phyloP scores from a whole-genome alignment of 2,329 filamentous ascomycete genomes.

The Emmonsiellopsis sp. region DNA sequence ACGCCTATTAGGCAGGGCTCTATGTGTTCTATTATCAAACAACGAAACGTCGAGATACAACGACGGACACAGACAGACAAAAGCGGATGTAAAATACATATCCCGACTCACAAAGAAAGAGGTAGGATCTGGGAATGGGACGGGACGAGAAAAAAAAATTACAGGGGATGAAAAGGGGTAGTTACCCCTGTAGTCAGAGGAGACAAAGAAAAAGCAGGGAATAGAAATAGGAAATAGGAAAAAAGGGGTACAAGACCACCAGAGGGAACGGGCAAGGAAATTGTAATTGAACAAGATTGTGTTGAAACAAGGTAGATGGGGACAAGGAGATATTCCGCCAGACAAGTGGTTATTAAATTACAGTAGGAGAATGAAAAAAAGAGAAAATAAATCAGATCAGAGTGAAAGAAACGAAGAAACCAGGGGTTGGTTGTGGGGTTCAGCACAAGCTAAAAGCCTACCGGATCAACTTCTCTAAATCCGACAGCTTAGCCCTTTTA shows the following conservation, averaged over 20 bases:
- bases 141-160: not conserved
- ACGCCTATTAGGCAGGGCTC: too few relatives aligned
- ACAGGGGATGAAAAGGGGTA: not conserved
- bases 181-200: not conserved
- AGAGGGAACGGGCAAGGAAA: not conserved
- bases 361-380: not conserved
- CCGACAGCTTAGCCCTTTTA: slow-evolving; percentile 44
- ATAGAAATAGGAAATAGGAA: not conserved
- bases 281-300: not conserved
- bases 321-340: too few relatives aligned
- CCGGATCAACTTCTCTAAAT: slow-evolving; percentile 31
- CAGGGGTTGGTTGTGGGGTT: not conserved
- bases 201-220: not conserved
- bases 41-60: too few relatives aligned
- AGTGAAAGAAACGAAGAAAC: not conserved
- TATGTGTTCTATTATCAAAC: too few relatives aligned
- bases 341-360: not conserved
- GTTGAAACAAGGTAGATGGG: not conserved
- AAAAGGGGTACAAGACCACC: not conserved
- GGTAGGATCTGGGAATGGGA: too few relatives aligned
- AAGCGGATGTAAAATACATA: too few relatives aligned
- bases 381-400: not conserved
- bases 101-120: too few relatives aligned
- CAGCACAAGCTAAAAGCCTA: not conserved
- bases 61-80: too few relatives aligned